Conservation (phyloP, 2,329 filamentous ascomycete species). For the Ustulina deusta region DNA sequence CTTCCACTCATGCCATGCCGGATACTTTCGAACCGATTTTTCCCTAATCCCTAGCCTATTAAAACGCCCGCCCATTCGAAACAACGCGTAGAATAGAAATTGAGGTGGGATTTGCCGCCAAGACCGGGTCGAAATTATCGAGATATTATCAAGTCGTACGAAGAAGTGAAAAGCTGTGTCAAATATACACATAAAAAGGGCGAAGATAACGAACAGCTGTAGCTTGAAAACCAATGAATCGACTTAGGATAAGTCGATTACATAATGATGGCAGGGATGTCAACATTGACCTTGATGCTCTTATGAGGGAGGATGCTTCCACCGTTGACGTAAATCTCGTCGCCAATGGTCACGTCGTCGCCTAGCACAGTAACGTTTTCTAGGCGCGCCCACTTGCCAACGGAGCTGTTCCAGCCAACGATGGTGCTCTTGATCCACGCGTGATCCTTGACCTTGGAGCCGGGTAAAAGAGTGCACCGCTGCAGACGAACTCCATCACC, state of each 20-base stretch:
- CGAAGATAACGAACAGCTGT: constrained; percentile 12
- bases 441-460: constrained; percentile 97
- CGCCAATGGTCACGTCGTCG: constrained; percentile 96
- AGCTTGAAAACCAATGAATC: constrained; percentile 8
- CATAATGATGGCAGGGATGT: constrained; percentile 79
- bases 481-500: constrained; percentile 95
- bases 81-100: constrained; percentile 39
- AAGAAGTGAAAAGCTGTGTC: constrained; percentile 32
- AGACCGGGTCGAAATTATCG: constrained; percentile 37
- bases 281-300: constrained; percentile 98
- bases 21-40: constrained; percentile 30
- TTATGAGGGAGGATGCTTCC: constrained; percentile 96
- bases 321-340: constrained; percentile 98
- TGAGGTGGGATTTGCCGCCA: constrained; percentile 47
- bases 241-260: constrained; percentile 53
- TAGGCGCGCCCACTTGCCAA: constrained; percentile 93
- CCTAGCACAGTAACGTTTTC: constrained; percentile 99
- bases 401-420: constrained; percentile 96
- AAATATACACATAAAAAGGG: constrained; percentile 44
- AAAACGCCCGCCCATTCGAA: constrained; percentile 40
- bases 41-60: constrained; percentile 37
- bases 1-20: constrained; percentile 22
- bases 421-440: constrained; percentile 99
- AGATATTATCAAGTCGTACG: constrained; percentile 49
- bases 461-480: constrained; percentile 87